Evolutionary conservation across 177 flowering plant genomes (phyloP).

Genomic region (Tripterygium wilfordii): DNA sequence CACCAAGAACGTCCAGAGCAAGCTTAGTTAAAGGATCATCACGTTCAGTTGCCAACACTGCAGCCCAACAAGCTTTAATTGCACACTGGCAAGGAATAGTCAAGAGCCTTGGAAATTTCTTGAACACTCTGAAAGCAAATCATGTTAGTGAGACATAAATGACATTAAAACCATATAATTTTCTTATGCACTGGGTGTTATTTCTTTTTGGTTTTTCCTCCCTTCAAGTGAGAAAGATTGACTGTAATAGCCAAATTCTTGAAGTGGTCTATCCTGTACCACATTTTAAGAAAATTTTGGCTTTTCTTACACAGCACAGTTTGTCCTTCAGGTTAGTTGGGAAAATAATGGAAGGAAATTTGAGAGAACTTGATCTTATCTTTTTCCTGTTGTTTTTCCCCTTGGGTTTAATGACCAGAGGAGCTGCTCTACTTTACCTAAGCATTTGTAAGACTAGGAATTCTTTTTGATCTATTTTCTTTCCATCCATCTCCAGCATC

Average conservation of each 20-base stretch:
- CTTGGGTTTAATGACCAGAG: background rate
- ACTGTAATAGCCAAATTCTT: no score
- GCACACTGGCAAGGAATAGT: slow-evolving; percentile 99
- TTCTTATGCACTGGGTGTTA: no score
- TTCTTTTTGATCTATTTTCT: background rate
- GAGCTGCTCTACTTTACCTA: no score
- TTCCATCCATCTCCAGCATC: background rate
- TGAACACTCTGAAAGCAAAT: slow-evolving; percentile 71
- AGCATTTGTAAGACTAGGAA: no score
- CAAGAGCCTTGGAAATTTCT: slow-evolving; percentile 78
- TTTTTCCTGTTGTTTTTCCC: slow-evolving; percentile 3
- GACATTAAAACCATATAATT: no score
- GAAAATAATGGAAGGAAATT: no score
- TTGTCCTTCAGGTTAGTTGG: no score
- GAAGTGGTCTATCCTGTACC: no score
- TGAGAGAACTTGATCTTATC: no score
- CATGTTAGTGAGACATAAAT: slow-evolving; percentile 65
- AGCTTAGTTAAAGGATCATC: slow-evolving; percentile 89
- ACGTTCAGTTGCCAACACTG: slow-evolving; percentile 66
- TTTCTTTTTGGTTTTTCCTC: background rate
- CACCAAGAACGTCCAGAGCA: slow-evolving; percentile 91
- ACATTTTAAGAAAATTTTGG: no score
- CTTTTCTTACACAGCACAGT: no score
- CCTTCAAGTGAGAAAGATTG: no score
- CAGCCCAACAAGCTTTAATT: slow-evolving; percentile 83